Evolutionary conservation across 345 rosid species (phyloP).

Genomic region (Xanthoceras sorbifolium): DNA sequence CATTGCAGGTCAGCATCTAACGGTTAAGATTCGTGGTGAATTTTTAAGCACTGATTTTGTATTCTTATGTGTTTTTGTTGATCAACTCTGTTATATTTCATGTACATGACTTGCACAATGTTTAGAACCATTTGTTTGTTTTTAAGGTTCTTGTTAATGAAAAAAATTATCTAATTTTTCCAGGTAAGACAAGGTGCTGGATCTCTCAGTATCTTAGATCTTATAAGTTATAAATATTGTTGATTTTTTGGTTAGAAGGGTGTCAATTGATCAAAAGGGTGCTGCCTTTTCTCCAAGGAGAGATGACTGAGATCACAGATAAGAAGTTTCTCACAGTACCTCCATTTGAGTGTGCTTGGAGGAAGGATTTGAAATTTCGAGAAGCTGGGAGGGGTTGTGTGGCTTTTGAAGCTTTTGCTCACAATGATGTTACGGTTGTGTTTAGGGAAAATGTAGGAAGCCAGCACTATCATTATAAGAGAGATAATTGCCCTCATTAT

Average conservation of each 20-base stretch:
- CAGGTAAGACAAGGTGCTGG: constrained; percentile 23
- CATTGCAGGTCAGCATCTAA: constrained; percentile 4
- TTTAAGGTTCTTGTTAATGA: constrained; percentile 9
- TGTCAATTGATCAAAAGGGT: constrained; percentile 16
- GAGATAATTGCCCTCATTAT: constrained; percentile 92
- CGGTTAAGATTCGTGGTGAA: constrained; percentile 17
- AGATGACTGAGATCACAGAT: constrained; percentile 57
- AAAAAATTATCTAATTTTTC: constrained; percentile 3
- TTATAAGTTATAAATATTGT: constrained; percentile 26
- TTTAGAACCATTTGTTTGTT: background rate
- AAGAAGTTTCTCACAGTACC: constrained; percentile 84
- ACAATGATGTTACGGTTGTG: constrained; percentile 91
- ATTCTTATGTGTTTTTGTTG: constrained; percentile 16
- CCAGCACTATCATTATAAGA: constrained; percentile 88
- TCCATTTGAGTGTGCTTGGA: constrained; percentile 99
- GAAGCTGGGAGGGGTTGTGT: constrained; percentile 97
- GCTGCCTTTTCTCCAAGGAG: constrained; percentile 10
- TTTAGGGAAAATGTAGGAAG: constrained; percentile 94
- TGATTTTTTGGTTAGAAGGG: constrained; percentile 23
- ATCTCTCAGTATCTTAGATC: constrained; percentile 8
- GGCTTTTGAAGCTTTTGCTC: constrained; percentile 94
- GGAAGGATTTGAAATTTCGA: constrained; percentile 80
- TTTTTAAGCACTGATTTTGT: too few species aligned
- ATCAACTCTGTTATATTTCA: background rate
- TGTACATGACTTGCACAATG: background rate